Percentiles rank a stretch among this genome's conserved stretches.
These are phyloP conservation scores for Penicillium crystallinum DNA, from an alignment of 495 filamentous ascomycete species.

Conservation along the genomic window DNA sequence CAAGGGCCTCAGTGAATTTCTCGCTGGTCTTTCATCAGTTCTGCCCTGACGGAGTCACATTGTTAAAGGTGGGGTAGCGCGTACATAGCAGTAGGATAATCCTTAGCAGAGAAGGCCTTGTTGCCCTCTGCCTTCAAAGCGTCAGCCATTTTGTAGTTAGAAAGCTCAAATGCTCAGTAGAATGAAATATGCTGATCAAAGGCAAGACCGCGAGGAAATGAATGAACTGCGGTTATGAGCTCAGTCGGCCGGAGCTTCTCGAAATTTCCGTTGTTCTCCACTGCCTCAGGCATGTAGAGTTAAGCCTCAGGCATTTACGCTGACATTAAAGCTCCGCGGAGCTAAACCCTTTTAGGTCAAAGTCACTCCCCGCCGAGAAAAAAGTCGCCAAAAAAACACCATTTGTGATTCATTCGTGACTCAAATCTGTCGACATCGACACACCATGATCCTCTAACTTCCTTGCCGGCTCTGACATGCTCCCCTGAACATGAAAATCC, in stretches of 20 bases:
- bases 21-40: constrained; percentile 50
- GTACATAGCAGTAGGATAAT: constrained; percentile 94
- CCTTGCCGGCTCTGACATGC: constrained; percentile 22
- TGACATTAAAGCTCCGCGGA: constrained; percentile 16
- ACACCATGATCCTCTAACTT: constrained; percentile 22
- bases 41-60: neutral
- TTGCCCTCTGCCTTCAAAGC: constrained; percentile 93
- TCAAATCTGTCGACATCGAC: constrained; percentile 6
- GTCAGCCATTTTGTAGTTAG: constrained; percentile 42
- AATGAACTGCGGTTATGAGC: constrained; percentile 18
- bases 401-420: constrained; percentile 21
- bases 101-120: constrained; percentile 94
- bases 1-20: constrained; percentile 91
- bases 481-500: constrained; percentile 20
- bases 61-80: constrained; percentile 37
- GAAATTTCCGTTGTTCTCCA: constrained; percentile 41
- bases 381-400: constrained; percentile 30
- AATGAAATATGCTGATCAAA: constrained; percentile 4
- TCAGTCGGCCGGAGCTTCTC: constrained; percentile 36
- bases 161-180: constrained; percentile 1
- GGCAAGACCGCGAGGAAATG: constrained; percentile 1
- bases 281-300: neutral
- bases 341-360: constrained; percentile 26
- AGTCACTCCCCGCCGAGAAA: constrained; percentile 24
- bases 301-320: constrained; percentile 19